Base-by-base conservation (phyloP, 768 basidiomycete species). In the Trichaptum fuscoviolaceum region DNA sequence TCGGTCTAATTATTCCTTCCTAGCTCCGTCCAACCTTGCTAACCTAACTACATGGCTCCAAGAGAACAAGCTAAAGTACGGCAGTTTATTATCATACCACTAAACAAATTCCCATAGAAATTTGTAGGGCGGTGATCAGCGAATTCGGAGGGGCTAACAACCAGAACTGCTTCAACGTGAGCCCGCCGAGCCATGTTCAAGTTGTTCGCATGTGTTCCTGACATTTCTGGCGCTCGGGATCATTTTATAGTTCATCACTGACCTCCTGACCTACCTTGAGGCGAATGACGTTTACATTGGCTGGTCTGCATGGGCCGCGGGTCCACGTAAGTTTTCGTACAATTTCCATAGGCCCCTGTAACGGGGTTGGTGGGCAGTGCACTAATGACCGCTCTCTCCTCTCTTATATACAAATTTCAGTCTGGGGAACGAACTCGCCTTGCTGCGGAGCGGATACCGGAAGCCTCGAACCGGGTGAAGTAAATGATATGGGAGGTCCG, bases 301-400 rank as follows among this genome's bases (percentile, higher is more conserved):
- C 17, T 83, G 81, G 82, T 65, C 79, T 2, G 78, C 80, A 58
- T 83, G 82, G 82, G 82, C 82, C 67, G 82, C 82, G 34, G 82
- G 82, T 57, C 82, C 82, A 23, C 65, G 80, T 81, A 69, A 27
- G 78, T 76, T 58, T 23, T 12, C 20, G 42, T 12, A 52, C 20
- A 52, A 2, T 5, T 52, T 52, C 15, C 42, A 6, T 4, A 12
- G 15, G 42, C 42, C 42, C 42, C 42, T 52, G 42, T 52, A 15
- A 52, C 42, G 42, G 42, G 42, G 20, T 12, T 12, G 20, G 5
- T 52, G 42, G 42, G 42, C 42, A 52, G 35, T 15, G 30, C 57
- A n/a, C 26, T 25, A 6, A 35, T 20, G 0, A 36, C 30, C 27
- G 35, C 36, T 26, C 18, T 62, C 1, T n/a, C 57, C 30, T 63